Conservation (phyloP, 2,329 filamentous ascomycete species). For the Myrmaecium sp. region DNA sequence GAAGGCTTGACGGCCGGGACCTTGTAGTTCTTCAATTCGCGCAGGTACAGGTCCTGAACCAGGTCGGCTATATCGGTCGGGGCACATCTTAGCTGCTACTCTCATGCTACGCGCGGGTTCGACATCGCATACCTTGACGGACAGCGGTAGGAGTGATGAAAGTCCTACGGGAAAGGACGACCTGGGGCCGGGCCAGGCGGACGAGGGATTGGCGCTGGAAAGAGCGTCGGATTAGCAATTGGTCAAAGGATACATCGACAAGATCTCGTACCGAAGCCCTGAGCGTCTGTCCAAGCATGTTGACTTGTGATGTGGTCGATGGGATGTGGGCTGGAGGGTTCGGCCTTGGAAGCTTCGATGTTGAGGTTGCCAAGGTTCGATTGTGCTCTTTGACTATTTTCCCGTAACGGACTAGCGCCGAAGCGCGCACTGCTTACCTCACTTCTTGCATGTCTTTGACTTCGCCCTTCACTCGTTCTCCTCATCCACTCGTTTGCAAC, state of each 20-base stretch:
- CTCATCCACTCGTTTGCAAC: too few species aligned
- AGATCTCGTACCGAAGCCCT: conserved; percentile 37
- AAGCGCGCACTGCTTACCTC: too few species aligned
- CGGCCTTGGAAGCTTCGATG: too few species aligned
- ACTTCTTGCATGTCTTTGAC: too few species aligned
- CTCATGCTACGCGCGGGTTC: neutral
- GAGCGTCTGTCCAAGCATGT: conserved; percentile 44
- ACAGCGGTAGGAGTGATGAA: conserved; percentile 45
- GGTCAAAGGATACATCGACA: conserved; percentile 4
- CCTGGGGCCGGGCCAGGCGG: conserved; percentile 42
- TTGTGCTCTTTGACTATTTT: too few species aligned
- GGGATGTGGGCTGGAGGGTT: conserved; percentile 6
- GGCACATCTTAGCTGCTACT: conserved; percentile 3
- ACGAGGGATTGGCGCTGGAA: conserved; percentile 42
- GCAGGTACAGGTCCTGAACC: conserved; percentile 94
- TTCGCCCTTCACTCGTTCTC: too few species aligned
- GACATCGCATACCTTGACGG: conserved; percentile 39
- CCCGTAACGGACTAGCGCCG: too few species aligned
- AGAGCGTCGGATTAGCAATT: conserved; percentile 12
- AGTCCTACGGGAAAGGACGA: conserved; percentile 40
- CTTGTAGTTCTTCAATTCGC: conserved; percentile 94
- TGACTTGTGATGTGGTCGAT: conserved; percentile 16
- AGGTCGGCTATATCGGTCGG: conserved; percentile 62
- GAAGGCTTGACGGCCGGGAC: conserved; percentile 62
- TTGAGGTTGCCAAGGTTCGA: conserved; percentile 4